Evolutionary conservation across 2,329 filamentous ascomycete species (phyloP), one percentile per base, ranked within the genome.

Genomic region (Escovopsis sp.): DNA sequence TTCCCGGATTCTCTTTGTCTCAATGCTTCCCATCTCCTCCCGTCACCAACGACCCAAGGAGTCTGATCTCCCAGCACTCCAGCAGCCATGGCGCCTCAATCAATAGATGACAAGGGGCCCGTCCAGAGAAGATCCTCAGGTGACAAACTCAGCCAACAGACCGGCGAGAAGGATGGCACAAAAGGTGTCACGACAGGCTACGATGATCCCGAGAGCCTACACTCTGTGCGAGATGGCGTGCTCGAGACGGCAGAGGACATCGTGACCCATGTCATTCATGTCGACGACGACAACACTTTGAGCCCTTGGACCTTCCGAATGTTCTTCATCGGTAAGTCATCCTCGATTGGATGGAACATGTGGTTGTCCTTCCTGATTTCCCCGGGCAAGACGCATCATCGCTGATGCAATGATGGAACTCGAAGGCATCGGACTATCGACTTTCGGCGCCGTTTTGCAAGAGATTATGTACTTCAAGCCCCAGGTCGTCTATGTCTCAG

Each of bases 381-480:
- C 3, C 11, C 21, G 21, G 11, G 21, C 8, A 12, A n/a, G 6
- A 30, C 4, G 18, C 16, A 33, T 9, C 11, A 27, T 13, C 11
- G 18, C 14, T 31, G 25, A 31, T 33, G 33, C n/a, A 12, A 12
- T 14, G 19, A 11, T 13, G 4, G 7, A 25, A 36, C 7, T 5
- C 2, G 4, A 12, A 18, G 46, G 46, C 11, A 37, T 48, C 9
- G 44, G 40, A 4, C n/a, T 48, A 4, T 44, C 38, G 2, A 39
- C 39, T 2, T 49, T 48, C 29, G 47, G 42, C 14, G 43, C 33
- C 7, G 42, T 48, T 12, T 16, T 49, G 6, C 39, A 48, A 17
- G 41, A 43, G 17, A 49, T 49, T 23, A 41, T 44, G 35, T 49
- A 45, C 42, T 49, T 49, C 35, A 45, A 45, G 13, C 47, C 47